These are phyloP conservation scores for Yamadazyma diospyri DNA, from an alignment of 1,139 yeast genomes.

Conservation along the genomic window DNA sequence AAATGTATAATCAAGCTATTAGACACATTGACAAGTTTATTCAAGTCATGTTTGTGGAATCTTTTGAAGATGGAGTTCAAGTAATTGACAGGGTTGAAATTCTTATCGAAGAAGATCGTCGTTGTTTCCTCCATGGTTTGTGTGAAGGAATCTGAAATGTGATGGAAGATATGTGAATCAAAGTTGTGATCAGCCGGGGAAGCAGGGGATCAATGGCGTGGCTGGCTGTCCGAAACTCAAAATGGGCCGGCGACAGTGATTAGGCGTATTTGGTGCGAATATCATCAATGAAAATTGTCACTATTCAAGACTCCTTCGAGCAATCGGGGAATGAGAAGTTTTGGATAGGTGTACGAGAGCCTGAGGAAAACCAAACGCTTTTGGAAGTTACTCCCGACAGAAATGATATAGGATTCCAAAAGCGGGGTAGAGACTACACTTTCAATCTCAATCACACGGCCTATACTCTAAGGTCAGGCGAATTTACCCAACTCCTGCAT, in stretches of 20 bases:
- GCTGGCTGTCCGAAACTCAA: no score
- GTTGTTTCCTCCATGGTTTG: conserved; percentile 10
- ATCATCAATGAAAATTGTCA: conserved; percentile 18
- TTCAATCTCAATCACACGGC: conserved; percentile 3
- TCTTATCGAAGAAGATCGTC: conserved; percentile 41
- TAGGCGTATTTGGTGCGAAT: no score
- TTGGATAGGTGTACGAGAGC: conserved; percentile 39
- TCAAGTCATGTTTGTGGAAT: conserved; percentile 23
- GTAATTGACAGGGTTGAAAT: conserved; percentile 34
- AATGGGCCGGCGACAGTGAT: no score
- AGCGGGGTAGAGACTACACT: conserved; percentile 2
- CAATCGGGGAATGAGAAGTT: conserved; percentile 29
- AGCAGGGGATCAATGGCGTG: background rate
- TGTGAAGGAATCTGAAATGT: background rate
- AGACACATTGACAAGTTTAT: conserved; percentile 27
- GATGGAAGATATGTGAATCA: background rate
- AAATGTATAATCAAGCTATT: conserved; percentile 50
- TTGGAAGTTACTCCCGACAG: conserved; percentile 9
- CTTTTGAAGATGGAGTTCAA: conserved; percentile 35
- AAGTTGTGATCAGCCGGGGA: background rate
- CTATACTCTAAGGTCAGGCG: conserved; percentile 9
- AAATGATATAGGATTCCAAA: conserved; percentile 3
- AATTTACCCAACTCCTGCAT: conserved; percentile 6
- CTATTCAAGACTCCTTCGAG: conserved; percentile 41
- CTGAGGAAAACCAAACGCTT: conserved; percentile 22